Base-by-base conservation (phyloP, 176 grass and related monocot species). In the Poa pratensis region DNA sequence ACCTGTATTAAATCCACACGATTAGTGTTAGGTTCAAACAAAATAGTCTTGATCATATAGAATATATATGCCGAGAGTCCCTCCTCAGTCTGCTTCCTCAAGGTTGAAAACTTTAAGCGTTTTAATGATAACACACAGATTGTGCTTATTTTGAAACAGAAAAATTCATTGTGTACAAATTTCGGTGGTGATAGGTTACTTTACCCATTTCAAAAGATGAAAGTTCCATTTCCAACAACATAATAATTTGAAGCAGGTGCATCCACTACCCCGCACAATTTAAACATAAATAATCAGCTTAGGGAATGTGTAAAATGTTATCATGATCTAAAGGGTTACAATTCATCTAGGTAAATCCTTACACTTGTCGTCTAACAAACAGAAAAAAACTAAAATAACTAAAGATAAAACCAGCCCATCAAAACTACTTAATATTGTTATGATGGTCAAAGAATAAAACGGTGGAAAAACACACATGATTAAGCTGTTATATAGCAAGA, bases 1-100 rank as follows among this genome's bases (percentile, higher is more conserved):
- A 98, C 92, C 96, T 98, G 78, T 57, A 87, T 79, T 37, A 66
- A 67, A 73, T 48, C 9, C 27, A 84, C 15, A 84, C 14, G 67
- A 34, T 37, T 45, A 55, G 17, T 22, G 59, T 32, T 35, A 35
- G 57, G 82, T 2, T 79, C 42, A 20, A 24, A 80, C 20, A 54
- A 12, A 90, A 49, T 67, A 67, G 1, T 6, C 23, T 85, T 83
- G 17, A 48, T 76, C 14, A 69, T 88, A 26, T 61, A 27, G 0
- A 60, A 73, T 85, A 65, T 15, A 64, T 14, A 55, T 37, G 27
- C 40, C 78, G 7, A 22, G 71, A 76, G 37, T 30, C 16, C 7
- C 28, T 49, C 37, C 46, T 52, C 35, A 52, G 13, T 18, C 32
- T 63, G 17, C 67, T 63, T 81, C 45, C 42, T 64, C 46, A 85